These are phyloP conservation scores for Neurospora africana DNA, from an alignment of 495 filamentous ascomycete genomes.

Conservation along the genomic window DNA sequence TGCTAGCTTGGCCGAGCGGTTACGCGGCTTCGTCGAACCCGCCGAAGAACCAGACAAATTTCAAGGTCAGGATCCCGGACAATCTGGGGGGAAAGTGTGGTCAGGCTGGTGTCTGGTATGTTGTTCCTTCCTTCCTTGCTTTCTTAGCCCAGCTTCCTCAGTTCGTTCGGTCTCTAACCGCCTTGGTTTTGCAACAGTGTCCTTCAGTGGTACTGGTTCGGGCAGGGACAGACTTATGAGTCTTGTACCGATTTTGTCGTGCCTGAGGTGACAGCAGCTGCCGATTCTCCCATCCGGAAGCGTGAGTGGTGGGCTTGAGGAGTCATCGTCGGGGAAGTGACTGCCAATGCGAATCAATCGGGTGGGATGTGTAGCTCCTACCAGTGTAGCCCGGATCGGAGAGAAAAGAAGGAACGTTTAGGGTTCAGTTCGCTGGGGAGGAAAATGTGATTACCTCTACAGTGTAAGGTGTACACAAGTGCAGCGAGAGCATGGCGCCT, in stretches of 20 bases:
- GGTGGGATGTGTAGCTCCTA: not conserved
- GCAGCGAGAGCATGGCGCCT: too few relatives aligned
- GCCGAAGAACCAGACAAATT: constrained; percentile 49
- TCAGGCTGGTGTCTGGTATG: constrained; percentile 48
- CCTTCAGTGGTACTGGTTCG: constrained; percentile 60
- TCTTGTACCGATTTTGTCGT: constrained; percentile 61
- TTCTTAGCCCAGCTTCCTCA: too few relatives aligned
- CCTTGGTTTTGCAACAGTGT: constrained; percentile 14
- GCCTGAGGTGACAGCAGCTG: not conserved
- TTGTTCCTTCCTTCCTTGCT: constrained; percentile 1
- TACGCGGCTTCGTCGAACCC: constrained; percentile 43
- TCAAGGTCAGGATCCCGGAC: constrained; percentile 55
- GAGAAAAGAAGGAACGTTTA: not conserved
- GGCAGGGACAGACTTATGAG: constrained; percentile 63
- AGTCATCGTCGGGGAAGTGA: not conserved
- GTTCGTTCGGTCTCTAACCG: not conserved
- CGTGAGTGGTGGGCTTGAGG: not conserved
- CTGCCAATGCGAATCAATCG: not conserved
- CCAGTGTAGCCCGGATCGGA: not conserved
- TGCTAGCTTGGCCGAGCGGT: constrained; percentile 44
- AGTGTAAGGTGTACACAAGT: too few relatives aligned
- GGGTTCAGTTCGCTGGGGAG: not conserved
- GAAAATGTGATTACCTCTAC: not conserved
- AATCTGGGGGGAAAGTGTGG: constrained; percentile 44
- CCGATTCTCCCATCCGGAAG: not conserved